Base-by-base conservation (phyloP, 352 stramenopile genomes). In the Halophytophthora batemanensis region DNA sequence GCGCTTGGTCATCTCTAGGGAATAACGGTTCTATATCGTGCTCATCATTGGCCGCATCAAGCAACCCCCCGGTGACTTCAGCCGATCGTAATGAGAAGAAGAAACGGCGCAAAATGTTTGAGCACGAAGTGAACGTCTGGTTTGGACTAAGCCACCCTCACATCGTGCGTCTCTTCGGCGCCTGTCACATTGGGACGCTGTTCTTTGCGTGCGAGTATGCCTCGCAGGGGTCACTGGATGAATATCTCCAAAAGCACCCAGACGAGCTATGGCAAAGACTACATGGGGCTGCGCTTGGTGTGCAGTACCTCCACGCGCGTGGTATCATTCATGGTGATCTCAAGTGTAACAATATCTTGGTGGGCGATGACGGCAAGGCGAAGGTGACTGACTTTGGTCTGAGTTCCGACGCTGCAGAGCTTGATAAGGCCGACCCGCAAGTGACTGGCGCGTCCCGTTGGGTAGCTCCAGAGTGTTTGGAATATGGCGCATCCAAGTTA, bases 191-290 rank as follows among this genome's bases (percentile, higher is more conserved):
- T 8, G 53, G 53, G 0, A 33, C 11, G 11, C 45, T 39, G 10
- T 61, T 61, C 45, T 61, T 61, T 25, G 53, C 54, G 11, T 60
- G 53, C 36, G 53, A 60, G 18, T 45, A 34, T 6, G 53, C 53
- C 22, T 14, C 53, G 10, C 42, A 54, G 14, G 53, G 53, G 1
- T 49, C 31, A 1, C 31, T 60, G 4, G 11, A 22, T 13, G 33
- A 44, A 13, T 60, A 46, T 37, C 38, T 56, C 3, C 2, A 13
- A 31, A 7, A 17, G 4, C 23, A 49, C 13, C 42, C 23, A 0
- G 13, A 47, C 29, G 28, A 59, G 21, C 1, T 51, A 3, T 59
- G 51, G 43, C 13, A 15, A 17, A 48, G 45, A 21, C 36, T 59
- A 2, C 14, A 42, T 17, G 43, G 52, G 18, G 43, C 51, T 13